Evolutionary conservation across 768 basidiomycete genomes (phyloP), one percentile per base, ranked within the genome.

Genomic region (Plicaturopsis crispa): DNA sequence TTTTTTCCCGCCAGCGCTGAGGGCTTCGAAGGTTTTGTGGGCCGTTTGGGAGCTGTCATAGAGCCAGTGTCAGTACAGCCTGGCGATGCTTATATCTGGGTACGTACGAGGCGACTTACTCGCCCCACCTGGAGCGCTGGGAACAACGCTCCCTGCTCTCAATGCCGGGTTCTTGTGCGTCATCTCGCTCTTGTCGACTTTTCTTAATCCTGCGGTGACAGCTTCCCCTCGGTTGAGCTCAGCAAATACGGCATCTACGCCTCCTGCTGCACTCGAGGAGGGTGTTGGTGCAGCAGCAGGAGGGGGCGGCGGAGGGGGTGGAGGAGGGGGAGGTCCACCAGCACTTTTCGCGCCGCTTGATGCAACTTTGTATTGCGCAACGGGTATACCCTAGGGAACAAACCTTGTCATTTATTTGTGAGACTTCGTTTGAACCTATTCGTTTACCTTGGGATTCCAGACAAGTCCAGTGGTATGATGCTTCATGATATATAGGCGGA

Each of bases 121-220:
- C 11, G 11, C 13, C n/a, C 10, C 19, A 35, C n/a, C 30, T 31
- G 39, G 17, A 39, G 55, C 45, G 50, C 57, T 69, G 53, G 69
- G 79, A 49, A 67, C 87, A 17, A 62, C 59, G 23, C 64, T 60
- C 11, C 64, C 46, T 12, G 68, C 75, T 21, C 96, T 67, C 24
- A 99, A 62, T 7, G 79, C 73, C 0, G 96, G 94, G 52, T 99
- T 98, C 72, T 99, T 98, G 69, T 99, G 96, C 3, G 92, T 97
- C 92, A 94, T 93, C 59, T 97, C 84, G 46, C 87, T 92, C 67
- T 80, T 84, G 55, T 92, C 88, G 20, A 99, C 96, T 58, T 96
- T 97, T 48, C 84, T 80, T 49, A 99, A 59, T 8, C 86, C 81
- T 54, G 85, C 87, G 5, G 94, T 98, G 23, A 99, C 82, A 4